Conservation (phyloP, 2,329 filamentous ascomycete species). For the Penicillium oxalicum region DNA sequence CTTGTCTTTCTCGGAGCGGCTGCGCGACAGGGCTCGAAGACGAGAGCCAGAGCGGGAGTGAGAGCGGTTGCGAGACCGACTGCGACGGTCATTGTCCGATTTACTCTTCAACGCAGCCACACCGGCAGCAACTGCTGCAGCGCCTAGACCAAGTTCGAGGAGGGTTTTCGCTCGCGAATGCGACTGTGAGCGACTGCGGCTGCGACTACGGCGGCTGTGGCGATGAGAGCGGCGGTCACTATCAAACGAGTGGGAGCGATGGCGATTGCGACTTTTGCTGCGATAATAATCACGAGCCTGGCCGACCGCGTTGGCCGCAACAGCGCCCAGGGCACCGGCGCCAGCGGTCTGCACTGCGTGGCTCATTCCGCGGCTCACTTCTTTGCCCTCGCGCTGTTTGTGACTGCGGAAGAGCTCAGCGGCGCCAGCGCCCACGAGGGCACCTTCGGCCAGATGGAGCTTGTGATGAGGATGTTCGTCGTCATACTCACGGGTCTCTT, state of each 20-base stretch:
- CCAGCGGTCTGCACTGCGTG: conserved; percentile 49
- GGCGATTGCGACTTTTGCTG: conserved; percentile 43
- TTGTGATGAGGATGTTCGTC: conserved; percentile 47
- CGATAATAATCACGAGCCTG: conserved; percentile 47
- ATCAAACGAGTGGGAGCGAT: conserved; percentile 38
- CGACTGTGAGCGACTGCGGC: conserved; percentile 43
- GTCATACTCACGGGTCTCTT: conserved; percentile 42
- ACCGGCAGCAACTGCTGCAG: conserved; percentile 56
- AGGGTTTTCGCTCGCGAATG: conserved; percentile 48
- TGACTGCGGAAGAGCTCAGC: conserved; percentile 56
- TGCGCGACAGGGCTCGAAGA: conserved; percentile 27
- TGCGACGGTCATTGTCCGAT: conserved; percentile 45
- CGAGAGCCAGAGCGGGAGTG: conserved; percentile 42
- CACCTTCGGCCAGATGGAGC: conserved; percentile 58
- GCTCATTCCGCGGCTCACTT: conserved; percentile 46
- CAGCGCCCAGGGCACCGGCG: conserved; percentile 56
- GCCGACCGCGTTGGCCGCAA: conserved; percentile 54
- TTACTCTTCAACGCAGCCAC: conserved; percentile 53
- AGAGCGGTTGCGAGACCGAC: conserved; percentile 45
- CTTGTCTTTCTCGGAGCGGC: conserved; percentile 20
- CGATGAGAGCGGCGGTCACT: conserved; percentile 34
- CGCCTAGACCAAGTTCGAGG: conserved; percentile 47
- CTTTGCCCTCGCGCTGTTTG: conserved; percentile 52
- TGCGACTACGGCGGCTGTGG: conserved; percentile 27
- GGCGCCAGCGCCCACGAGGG: conserved; percentile 55